phyloP scores from a whole-genome alignment of 768 basidiomycete species.

The Agaricus subrufescens region DNA sequence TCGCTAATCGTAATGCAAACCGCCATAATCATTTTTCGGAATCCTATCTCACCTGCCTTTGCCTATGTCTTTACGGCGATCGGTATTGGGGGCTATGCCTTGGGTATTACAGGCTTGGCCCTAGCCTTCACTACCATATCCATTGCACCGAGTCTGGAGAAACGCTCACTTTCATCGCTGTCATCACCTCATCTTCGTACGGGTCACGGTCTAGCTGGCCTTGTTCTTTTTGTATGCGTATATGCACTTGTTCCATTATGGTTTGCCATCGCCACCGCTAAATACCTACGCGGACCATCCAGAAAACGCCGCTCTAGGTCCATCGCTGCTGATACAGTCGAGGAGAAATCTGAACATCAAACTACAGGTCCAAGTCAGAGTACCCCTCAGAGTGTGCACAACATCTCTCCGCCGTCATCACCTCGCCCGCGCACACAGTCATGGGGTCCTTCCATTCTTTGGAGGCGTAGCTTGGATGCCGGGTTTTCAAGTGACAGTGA shows the following conservation, averaged over 20 bases:
- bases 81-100: slow-evolving; percentile 40
- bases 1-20: slow-evolving; percentile 37
- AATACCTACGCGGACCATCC: neutral
- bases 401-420: slow-evolving; percentile 37
- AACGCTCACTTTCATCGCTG: slow-evolving; percentile 24
- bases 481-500: slow-evolving; percentile 39
- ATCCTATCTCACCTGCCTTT: slow-evolving; percentile 12
- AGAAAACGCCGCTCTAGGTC: slow-evolving; percentile 11
- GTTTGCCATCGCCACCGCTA: neutral
- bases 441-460: slow-evolving; percentile 40
- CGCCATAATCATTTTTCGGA: slow-evolving; percentile 31
- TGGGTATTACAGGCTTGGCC: slow-evolving; percentile 60
- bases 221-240: slow-evolving; percentile 58
- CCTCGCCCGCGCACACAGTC: slow-evolving; percentile 44
- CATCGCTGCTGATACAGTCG: slow-evolving; percentile 17
- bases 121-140: slow-evolving; percentile 58
- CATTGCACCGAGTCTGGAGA: slow-evolving; percentile 21
- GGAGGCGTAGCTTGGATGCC: slow-evolving; percentile 40
- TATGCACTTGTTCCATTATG: slow-evolving; percentile 46
- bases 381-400: slow-evolving; percentile 32
- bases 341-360: slow-evolving; percentile 27
- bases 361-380: slow-evolving; percentile 20
- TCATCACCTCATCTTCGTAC: slow-evolving; percentile 43
- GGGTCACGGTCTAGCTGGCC: slow-evolving; percentile 57
- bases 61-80: slow-evolving; percentile 29